Conservation (phyloP, 768 basidiomycete species). For the Clathrus columnatus region DNA sequence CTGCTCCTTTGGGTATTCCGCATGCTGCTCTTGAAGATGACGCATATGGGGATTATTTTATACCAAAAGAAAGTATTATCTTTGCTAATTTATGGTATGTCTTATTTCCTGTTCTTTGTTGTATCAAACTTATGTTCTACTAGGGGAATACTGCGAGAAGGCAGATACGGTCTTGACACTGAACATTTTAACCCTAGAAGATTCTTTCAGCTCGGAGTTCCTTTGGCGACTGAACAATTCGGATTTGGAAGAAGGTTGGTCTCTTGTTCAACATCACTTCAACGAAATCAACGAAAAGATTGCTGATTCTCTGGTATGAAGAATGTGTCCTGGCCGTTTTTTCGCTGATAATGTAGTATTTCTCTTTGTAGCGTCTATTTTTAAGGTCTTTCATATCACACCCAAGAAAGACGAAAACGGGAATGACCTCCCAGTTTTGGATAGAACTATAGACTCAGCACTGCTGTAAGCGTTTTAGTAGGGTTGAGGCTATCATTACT, state of each 20-base stretch:
- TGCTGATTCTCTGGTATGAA: slow-evolving; percentile 11
- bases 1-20: slow-evolving; percentile 21
- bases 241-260: slow-evolving; percentile 5
- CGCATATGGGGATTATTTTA: slow-evolving; percentile 16
- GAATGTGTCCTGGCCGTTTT: slow-evolving; percentile 45
- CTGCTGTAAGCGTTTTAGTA: too few species aligned
- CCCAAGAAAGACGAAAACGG: slow-evolving; percentile 35
- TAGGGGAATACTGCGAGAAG: slow-evolving; percentile 19
- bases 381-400: slow-evolving; percentile 39
- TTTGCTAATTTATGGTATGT: slow-evolving; percentile 18
- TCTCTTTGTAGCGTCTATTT: slow-evolving; percentile 35
- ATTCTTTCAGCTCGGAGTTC: slow-evolving; percentile 6
- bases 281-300: too few species aligned
- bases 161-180: slow-evolving; percentile 15
- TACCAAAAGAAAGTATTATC: slow-evolving; percentile 18
- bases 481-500: slow-evolving; percentile 13
- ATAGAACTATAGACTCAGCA: too few species aligned
- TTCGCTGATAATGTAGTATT: slow-evolving; percentile 42
- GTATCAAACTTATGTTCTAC: background rate
- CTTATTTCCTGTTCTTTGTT: background rate
- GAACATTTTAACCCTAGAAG: slow-evolving; percentile 18
- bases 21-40: slow-evolving; percentile 13
- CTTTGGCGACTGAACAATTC: background rate
- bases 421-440: slow-evolving; percentile 20
- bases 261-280: too few species aligned